Evolutionary conservation across 176 grass and related monocot genomes (phyloP).

Genomic region (Eleusine coracana): DNA sequence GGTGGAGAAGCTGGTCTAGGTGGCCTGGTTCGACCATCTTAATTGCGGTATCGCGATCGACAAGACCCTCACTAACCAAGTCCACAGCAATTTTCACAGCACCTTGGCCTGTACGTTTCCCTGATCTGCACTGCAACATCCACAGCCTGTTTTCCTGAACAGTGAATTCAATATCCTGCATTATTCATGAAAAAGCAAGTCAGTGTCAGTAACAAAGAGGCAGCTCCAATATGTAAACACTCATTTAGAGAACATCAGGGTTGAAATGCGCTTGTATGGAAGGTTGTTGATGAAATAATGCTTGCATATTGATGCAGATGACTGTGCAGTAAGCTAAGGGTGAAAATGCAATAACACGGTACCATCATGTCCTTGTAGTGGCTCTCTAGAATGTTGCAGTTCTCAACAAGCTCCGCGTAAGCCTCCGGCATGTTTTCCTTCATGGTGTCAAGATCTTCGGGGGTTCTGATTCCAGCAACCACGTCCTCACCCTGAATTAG

Average conservation of each 20-base stretch:
- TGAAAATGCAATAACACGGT: constrained; percentile 27
- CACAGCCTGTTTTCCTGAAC: constrained; percentile 98
- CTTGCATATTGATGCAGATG: background rate
- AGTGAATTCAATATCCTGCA: constrained; percentile 95
- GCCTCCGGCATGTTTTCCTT: constrained; percentile 68
- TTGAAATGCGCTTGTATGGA: constrained; percentile 9
- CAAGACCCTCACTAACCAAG: constrained; percentile 79
- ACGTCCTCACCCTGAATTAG: constrained; percentile 89
- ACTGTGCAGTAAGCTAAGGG: background rate
- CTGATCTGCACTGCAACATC: constrained; percentile 96
- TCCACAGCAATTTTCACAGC: constrained; percentile 96
- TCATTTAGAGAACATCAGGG: constrained; percentile 5
- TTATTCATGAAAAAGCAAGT: constrained; percentile 24
- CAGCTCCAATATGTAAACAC: background rate
- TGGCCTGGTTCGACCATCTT: constrained; percentile 98
- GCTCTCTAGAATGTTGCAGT: constrained; percentile 86
- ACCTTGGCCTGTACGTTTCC: constrained; percentile 88
- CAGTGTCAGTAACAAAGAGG: background rate
- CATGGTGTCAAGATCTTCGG: constrained; percentile 82
- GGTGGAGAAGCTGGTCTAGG: constrained; percentile 97
- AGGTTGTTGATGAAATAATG: constrained; percentile 27
- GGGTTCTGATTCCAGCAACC: constrained; percentile 96
- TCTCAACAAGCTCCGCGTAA: constrained; percentile 86
- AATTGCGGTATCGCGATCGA: constrained; percentile 61
- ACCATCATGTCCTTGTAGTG: constrained; percentile 99